Evolutionary conservation across 768 basidiomycete species (phyloP).

Genomic region (Trametopsis cervina): DNA sequence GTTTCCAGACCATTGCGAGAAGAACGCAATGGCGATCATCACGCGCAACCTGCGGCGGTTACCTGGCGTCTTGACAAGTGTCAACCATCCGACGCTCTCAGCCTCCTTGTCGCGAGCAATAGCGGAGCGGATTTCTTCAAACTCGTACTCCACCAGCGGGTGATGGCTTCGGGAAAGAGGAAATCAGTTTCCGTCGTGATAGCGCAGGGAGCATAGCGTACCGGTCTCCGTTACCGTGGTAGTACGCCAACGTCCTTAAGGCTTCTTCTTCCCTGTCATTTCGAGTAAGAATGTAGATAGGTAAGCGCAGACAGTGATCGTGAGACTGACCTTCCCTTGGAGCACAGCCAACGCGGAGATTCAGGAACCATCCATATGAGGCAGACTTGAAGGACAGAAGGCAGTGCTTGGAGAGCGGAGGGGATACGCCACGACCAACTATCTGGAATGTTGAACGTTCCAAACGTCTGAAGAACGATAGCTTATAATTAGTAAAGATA

Average conservation of each 20-base stretch:
- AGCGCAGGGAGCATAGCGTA: neutral
- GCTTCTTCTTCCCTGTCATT: slow-evolving; percentile 26
- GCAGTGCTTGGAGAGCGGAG: slow-evolving; percentile 30
- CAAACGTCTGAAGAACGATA: slow-evolving; percentile 25
- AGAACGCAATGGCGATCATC: slow-evolving; percentile 51
- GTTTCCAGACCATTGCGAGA: slow-evolving; percentile 65
- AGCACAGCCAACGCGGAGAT: slow-evolving; percentile 31
- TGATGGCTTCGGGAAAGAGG: slow-evolving; percentile 26
- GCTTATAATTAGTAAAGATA: no score
- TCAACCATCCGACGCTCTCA: slow-evolving; percentile 35
- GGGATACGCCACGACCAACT: slow-evolving; percentile 40
- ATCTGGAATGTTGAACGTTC: slow-evolving; percentile 33
- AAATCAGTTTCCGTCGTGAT: neutral
- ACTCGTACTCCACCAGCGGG: slow-evolving; percentile 53
- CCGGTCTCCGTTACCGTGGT: slow-evolving; percentile 33
- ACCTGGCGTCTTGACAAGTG: slow-evolving; percentile 44
- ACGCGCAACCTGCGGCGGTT: slow-evolving; percentile 50
- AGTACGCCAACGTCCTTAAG: slow-evolving; percentile 31
- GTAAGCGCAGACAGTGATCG: neutral
- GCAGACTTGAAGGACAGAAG: slow-evolving; percentile 25
- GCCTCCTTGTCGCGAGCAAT: slow-evolving; percentile 35
- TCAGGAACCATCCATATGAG: slow-evolving; percentile 38
- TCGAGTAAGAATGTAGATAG: neutral
- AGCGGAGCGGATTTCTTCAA: slow-evolving; percentile 58
- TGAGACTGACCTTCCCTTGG: slow-evolving; percentile 25